Conservation (phyloP, 108 stramenopile genomes). For the Skeletonema grethae region DNA sequence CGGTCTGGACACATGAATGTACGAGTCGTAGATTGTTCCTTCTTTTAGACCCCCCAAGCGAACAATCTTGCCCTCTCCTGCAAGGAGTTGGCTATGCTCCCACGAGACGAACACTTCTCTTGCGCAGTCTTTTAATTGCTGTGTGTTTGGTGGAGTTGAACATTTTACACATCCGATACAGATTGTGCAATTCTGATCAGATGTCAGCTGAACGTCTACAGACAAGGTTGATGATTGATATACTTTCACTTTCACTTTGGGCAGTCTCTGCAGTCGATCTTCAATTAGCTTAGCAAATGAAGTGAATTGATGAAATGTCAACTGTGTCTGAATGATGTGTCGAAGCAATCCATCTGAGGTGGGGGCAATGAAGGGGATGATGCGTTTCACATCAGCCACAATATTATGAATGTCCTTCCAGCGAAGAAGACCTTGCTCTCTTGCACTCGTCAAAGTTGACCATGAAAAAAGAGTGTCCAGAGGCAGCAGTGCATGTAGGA, state of each 20-base stretch:
- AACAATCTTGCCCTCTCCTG: not conserved
- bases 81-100: not conserved
- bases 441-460: not conserved
- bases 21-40: not conserved
- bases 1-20: not conserved
- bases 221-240: not conserved
- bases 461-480: slow-evolving; percentile 11
- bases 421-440: not conserved
- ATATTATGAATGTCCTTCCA: slow-evolving; percentile 15
- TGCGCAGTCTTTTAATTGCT: not conserved
- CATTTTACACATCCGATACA: not conserved
- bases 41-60: not conserved
- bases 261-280: not conserved
- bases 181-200: not conserved
- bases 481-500: slow-evolving; percentile 6
- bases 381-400: not conserved
- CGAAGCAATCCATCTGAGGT: slow-evolving; percentile 6
- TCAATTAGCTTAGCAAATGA: slow-evolving; percentile 6
- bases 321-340: slow-evolving; percentile 3
- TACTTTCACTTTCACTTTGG: not conserved
- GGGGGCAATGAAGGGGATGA: not conserved
- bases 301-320: slow-evolving; percentile 19
- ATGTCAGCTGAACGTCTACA: not conserved
- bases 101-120: not conserved
- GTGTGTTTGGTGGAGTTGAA: not conserved